Base-by-base conservation (phyloP, 2,329 filamentous ascomycete genomes). In the Trichoderma sp. region DNA sequence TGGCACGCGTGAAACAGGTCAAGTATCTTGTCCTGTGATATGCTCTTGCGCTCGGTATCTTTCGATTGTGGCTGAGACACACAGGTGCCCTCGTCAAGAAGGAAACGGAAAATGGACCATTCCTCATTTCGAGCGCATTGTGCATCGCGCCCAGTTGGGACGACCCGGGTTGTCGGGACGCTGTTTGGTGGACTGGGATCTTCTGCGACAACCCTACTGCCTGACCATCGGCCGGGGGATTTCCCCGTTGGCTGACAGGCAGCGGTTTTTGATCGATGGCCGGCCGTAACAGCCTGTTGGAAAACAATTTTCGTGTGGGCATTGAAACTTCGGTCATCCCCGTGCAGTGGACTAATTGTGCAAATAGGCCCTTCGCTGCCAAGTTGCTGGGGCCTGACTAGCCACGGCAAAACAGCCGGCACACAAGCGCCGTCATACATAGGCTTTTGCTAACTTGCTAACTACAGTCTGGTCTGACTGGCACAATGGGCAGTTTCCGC, bases 81-180 rank as follows among this genome's bases (percentile, higher is more conserved):
- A 66, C 40, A 64, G 52, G 27, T 8, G 14, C 13, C 52, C 27
- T 27, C 47, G 53, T 16, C 27, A 47, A 31, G 57, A 53, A 29
- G 37, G 14, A 40, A 37, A n/a, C 27, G 24, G 14, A 64, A 61
- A 33, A 31, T 3, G 33, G 57, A 68, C 35, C 5, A 29, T 11
- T 59, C 37, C 21, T 70, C 68, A 61, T 61, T 37, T 68, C 65
- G 14, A 65, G 11, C 43, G 63, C 56, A 56, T 59, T 61, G 33
- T 27, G 35, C 61, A 60, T 52, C 57, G 61, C 56, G 58, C 57
- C 27, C 27, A 60, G 33, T 56, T 56, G 33, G 43, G 56, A 56
- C 49, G 63, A 68, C 56, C 70, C 70, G 60, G 69, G 65, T 67
- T 33, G 56, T 71, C 65, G 66, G 69, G 69, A 70, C 65, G 53